These are phyloP conservation scores for Vairimorpha ceranae DNA, from an alignment of 371 early-diverging fungal species.

Conservation along the genomic window DNA sequence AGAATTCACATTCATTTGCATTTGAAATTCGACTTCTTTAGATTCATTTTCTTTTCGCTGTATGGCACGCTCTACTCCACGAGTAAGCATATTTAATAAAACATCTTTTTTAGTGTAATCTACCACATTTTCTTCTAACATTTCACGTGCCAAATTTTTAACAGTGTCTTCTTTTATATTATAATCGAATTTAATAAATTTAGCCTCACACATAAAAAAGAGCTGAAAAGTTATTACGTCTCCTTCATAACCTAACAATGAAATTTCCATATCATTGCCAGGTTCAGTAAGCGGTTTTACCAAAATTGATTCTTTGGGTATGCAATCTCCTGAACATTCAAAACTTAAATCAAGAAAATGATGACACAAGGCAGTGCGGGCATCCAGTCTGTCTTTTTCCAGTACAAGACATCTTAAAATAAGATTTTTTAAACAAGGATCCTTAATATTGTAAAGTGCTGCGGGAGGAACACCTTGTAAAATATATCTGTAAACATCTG, in stretches of 20 bases:
- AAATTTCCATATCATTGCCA: conserved; percentile 43
- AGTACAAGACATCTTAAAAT: conserved; percentile 70
- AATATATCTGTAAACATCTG: conserved; percentile 75
- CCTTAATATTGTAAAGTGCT: conserved; percentile 67
- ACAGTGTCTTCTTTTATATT: conserved; percentile 76
- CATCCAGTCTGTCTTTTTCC: conserved; percentile 69
- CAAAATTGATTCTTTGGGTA: conserved; percentile 29
- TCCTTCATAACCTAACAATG: conserved; percentile 33
- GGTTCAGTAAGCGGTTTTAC: conserved; percentile 30
- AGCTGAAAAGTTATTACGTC: conserved; percentile 68
- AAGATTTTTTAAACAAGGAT: conserved; percentile 69
- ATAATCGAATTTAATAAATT: conserved; percentile 75
- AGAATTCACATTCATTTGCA: neutral
- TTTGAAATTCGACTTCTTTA: neutral
- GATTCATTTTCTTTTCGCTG: conserved; percentile 11
- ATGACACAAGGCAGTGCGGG: conserved; percentile 71
- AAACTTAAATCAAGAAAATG: conserved; percentile 72
- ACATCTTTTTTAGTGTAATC: conserved; percentile 40
- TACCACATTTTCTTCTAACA: conserved; percentile 64
- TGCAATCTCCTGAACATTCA: conserved; percentile 57
- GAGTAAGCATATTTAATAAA: conserved; percentile 25
- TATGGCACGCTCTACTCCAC: conserved; percentile 39
- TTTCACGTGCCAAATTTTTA: conserved; percentile 77
- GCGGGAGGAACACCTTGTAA: conserved; percentile 74
- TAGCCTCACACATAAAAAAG: conserved; percentile 65